A percentile compares a stretch with the other conserved stretches of the same genome.
phyloP scores from a whole-genome alignment of 1,139 yeast species.

The Zygotorulaspora mrakii region DNA sequence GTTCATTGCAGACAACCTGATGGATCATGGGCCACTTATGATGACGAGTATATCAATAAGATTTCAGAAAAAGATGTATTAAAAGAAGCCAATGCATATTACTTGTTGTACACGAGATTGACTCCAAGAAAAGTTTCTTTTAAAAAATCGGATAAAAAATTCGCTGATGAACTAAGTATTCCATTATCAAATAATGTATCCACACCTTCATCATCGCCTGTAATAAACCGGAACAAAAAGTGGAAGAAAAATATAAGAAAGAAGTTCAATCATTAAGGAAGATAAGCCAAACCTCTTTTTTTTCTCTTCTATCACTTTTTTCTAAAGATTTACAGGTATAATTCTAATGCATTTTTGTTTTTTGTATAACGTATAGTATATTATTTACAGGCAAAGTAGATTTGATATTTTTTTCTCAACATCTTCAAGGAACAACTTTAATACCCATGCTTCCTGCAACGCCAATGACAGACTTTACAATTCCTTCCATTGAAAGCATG shows the following conservation, averaged over 20 bases:
- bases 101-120: slow-evolving; percentile 73
- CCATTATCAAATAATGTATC: slow-evolving; percentile 14
- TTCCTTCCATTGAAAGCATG: slow-evolving; percentile 63
- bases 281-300: neutral
- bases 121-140: slow-evolving; percentile 45
- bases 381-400: slow-evolving; percentile 2
- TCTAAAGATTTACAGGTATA: slow-evolving; percentile 6
- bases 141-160: slow-evolving; percentile 5
- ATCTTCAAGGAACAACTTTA: slow-evolving; percentile 63
- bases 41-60: slow-evolving; percentile 80
- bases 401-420: neutral
- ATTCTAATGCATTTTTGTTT: slow-evolving; percentile 7
- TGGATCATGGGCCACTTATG: slow-evolving; percentile 88
- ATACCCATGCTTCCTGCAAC: slow-evolving; percentile 89
- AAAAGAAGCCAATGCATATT: slow-evolving; percentile 85
- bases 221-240: slow-evolving; percentile 16
- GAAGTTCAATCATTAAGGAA: slow-evolving; percentile 24
- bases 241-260: slow-evolving; percentile 32
- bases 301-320: slow-evolving; percentile 2
- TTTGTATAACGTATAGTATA: slow-evolving; percentile 7
- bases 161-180: slow-evolving; percentile 15
- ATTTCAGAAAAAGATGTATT: slow-evolving; percentile 71
- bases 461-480: slow-evolving; percentile 78
- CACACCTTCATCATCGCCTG: slow-evolving; percentile 14
- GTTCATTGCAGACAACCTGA: slow-evolving; percentile 91